A percentile compares a stretch with the other conserved stretches of the same genome.
Evolutionary conservation across 2,329 filamentous ascomycete genomes (phyloP).

Genomic region (Dactylellina parvicollis): DNA sequence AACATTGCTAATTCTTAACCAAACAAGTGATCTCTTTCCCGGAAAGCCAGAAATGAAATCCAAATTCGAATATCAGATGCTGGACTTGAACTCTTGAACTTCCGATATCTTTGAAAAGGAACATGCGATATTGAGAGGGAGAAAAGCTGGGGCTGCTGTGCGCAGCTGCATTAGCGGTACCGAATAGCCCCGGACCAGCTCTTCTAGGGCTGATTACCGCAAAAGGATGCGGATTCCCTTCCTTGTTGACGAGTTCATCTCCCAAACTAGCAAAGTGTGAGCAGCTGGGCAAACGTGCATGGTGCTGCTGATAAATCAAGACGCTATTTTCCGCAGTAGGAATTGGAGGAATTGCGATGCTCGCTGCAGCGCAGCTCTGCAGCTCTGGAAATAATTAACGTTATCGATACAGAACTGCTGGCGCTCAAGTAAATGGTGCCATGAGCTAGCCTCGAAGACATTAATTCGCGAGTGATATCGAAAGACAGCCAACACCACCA

Average conservation of each 20-base stretch:
- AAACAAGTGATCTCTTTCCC: not conserved
- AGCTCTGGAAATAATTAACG: conserved; percentile 21
- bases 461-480: conserved; percentile 18
- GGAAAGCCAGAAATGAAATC: too few relatives aligned
- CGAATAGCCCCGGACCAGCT: conserved; percentile 1
- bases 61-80: too few relatives aligned
- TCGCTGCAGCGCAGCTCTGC: not conserved
- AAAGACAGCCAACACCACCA: not conserved
- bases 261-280: conserved; percentile 5
- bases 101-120: too few relatives aligned
- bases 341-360: conserved; percentile 16
- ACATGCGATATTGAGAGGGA: too few relatives aligned
- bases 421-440: conserved; percentile 5
- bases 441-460: conserved; percentile 20
- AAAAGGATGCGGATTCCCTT: conserved; percentile 43
- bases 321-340: conserved; percentile 2
- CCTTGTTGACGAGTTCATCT: conserved; percentile 16
- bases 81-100: too few relatives aligned
- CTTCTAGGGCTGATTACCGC: conserved; percentile 46
- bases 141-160: not conserved
- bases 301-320: conserved; percentile 53
- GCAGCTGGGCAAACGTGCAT: conserved; percentile 8
- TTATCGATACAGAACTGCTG: conserved; percentile 27
- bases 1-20: not conserved
- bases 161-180: not conserved